phyloP scores from a whole-genome alignment of 164 flowering plant species.

The Magnolia sinica region DNA sequence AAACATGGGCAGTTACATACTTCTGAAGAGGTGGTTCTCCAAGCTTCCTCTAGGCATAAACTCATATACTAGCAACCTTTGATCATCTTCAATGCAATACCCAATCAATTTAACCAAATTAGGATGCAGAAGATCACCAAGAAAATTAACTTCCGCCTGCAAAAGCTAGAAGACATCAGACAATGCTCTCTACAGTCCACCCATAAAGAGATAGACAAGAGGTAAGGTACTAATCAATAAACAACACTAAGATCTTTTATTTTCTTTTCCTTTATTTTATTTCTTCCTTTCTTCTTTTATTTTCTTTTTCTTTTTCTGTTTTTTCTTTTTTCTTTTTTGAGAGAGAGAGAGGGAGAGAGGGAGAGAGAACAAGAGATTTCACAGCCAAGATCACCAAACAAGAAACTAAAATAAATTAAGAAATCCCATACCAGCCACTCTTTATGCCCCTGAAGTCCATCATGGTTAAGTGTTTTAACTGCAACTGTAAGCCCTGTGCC shows the following conservation, averaged over 20 bases:
- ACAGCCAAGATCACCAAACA: neutral
- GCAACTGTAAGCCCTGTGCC: slow-evolving; percentile 97
- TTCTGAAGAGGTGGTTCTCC: slow-evolving; percentile 93
- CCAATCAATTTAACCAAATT: slow-evolving; percentile 89
- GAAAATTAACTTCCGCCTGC: slow-evolving; percentile 95
- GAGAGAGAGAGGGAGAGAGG: no score
- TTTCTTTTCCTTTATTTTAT: neutral
- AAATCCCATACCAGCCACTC: slow-evolving; percentile 79
- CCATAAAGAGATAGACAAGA: neutral
- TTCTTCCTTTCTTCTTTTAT: neutral
- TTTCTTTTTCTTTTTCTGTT: neutral
- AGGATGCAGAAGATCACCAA: slow-evolving; percentile 90
- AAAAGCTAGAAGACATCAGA: slow-evolving; percentile 1
- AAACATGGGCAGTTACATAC: slow-evolving; percentile 40
- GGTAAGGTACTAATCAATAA: neutral
- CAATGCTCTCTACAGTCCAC: neutral
- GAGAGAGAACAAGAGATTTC: neutral
- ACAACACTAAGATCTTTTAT: no score
- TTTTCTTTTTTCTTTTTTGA: neutral
- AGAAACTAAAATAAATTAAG: neutral
- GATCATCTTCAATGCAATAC: slow-evolving; percentile 95
- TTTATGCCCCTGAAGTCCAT: slow-evolving; percentile 97
- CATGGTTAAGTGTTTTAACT: slow-evolving; percentile 92
- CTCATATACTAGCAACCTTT: slow-evolving; percentile 86
- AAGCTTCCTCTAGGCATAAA: slow-evolving; percentile 98